Evolutionary conservation across 768 basidiomycete genomes (phyloP), one percentile per base, ranked within the genome.

Genomic region (Naganishia friedmannii): DNA sequence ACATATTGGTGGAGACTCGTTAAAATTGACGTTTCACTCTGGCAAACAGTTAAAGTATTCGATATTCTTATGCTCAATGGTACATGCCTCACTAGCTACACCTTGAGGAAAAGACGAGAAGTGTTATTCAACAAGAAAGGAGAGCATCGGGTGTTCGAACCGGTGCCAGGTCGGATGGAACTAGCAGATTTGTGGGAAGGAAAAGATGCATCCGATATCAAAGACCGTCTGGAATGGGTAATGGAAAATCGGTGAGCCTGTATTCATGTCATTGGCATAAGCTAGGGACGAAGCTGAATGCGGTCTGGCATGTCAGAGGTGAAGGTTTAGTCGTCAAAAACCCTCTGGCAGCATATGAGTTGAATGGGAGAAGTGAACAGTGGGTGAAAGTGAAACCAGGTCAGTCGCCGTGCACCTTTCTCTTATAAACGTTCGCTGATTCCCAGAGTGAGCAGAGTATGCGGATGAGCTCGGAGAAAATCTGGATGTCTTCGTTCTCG

Each of bases 291-390:
- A 28, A 28, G n/a, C n/a, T 37, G 37, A 58, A n/a, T 4, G 37
- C 6, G 13, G 23, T 48, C 15, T 57, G 54, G 58, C 58, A 58
- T 12, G 37, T 31, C 23, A 87, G 92, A 67, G 96, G 96, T 3
- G 96, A 98, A 80, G 96, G 96, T 0, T 83, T 99, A 15, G 90
- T 98, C 9, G 85, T 98, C 70, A 99, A 99, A 79, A 89, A 93
- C 74, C 88, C 89, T 0, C 82, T 86, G 28, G 87, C 90, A 0
- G 85, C 88, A 71, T 99, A 99, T 80, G 84, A 87, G 15, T 83
- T 96, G 53, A 93, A 94, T 74, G 92, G 91, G 0, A 85, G 96
- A 70, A 92, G 90, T 74, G 86, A 88, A 79, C 89, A 91, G 75
- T 99, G 96, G 95, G 87, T 95, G 76, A 99, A 99, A 83, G 89